Conservation (phyloP, 345 rosid genomes). For the Acer yangbiense region DNA sequence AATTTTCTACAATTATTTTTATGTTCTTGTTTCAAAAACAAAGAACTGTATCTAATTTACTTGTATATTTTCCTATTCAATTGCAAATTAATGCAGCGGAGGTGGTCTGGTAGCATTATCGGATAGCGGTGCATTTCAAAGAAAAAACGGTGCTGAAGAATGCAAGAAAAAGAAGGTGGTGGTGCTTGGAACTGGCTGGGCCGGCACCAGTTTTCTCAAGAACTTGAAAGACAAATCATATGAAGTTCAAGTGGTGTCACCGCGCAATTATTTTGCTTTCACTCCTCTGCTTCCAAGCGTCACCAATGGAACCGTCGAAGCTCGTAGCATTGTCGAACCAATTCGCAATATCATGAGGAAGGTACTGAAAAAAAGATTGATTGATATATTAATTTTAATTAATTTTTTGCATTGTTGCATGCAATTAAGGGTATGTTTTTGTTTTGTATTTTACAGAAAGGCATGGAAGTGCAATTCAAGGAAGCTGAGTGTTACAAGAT, state of each 20-base stretch:
- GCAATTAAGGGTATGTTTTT: not conserved
- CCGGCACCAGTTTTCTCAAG: constrained; percentile 71
- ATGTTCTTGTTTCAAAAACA: not conserved
- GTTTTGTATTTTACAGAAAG: constrained; percentile 43
- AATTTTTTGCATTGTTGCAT: not conserved
- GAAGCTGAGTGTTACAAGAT: constrained; percentile 80
- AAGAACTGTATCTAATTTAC: not conserved
- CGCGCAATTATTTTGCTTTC: constrained; percentile 77
- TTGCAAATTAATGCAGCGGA: constrained; percentile 39
- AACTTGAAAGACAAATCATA: constrained; percentile 51
- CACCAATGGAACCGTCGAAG: constrained; percentile 81
- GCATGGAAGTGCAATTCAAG: constrained; percentile 43
- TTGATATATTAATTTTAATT: not conserved
- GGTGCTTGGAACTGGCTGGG: constrained; percentile 88
- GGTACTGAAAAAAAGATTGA: constrained; percentile 36
- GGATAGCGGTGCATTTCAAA: constrained; percentile 32
- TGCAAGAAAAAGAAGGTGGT: constrained; percentile 67
- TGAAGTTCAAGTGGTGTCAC: constrained; percentile 74
- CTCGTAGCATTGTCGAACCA: constrained; percentile 89
- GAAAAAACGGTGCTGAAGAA: constrained; percentile 17
- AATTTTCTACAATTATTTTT: not conserved
- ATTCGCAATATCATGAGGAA: constrained; percentile 60
- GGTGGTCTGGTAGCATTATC: constrained; percentile 56
- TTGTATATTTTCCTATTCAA: not conserved
- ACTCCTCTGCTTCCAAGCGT: constrained; percentile 87